Percentiles rank a stretch among this genome's conserved stretches.
Conservation (phyloP, 1,139 yeast genomes). For the Geotrichum klebahnii region DNA sequence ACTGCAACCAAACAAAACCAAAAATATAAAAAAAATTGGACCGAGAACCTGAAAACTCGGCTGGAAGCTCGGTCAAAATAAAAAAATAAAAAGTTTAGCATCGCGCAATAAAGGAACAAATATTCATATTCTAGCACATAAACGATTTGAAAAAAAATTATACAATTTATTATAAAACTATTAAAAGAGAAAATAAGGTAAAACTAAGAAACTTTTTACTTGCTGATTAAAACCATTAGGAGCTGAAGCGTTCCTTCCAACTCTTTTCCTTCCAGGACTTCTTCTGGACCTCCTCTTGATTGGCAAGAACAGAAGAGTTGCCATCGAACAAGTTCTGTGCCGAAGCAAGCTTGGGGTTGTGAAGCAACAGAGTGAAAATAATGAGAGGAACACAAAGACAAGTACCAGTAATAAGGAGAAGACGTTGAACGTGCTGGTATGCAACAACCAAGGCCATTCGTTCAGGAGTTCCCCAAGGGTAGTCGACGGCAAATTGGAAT, state of each 20-base stretch:
- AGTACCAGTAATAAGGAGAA: slow-evolving; percentile 55
- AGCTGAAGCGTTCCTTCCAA: slow-evolving; percentile 12
- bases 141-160: background rate
- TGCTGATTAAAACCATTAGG: background rate
- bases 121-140: too few species aligned
- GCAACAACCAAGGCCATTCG: slow-evolving; percentile 55
- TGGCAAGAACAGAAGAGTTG: background rate
- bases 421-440: slow-evolving; percentile 56
- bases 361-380: slow-evolving; percentile 47
- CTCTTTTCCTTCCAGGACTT: slow-evolving; percentile 17
- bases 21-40: too few species aligned
- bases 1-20: too few species aligned
- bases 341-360: slow-evolving; percentile 49
- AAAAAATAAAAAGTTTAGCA: too few species aligned
- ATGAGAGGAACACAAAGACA: slow-evolving; percentile 54
- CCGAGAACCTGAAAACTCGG: too few species aligned
- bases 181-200: background rate
- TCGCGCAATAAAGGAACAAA: too few species aligned
- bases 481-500: slow-evolving; percentile 43
- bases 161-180: background rate
- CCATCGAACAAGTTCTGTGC: slow-evolving; percentile 43
- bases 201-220: background rate
- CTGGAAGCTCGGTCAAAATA: too few species aligned
- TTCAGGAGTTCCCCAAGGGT: slow-evolving; percentile 60
- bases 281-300: background rate